These are phyloP conservation scores for Xylaria venustula DNA, from an alignment of 495 filamentous ascomycete genomes.

Conservation along the genomic window DNA sequence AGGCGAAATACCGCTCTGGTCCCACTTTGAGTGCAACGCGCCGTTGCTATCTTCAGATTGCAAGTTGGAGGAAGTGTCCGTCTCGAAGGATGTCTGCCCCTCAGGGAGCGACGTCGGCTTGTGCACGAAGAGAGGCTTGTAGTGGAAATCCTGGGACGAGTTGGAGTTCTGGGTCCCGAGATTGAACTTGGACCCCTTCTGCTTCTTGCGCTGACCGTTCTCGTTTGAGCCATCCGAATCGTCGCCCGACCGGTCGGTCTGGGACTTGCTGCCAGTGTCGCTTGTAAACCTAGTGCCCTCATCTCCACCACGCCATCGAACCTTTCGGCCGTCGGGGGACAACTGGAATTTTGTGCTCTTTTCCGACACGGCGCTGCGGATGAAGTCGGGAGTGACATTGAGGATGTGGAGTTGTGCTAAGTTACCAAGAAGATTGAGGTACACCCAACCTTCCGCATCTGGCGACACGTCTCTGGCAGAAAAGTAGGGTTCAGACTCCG, in stretches of 20 bases:
- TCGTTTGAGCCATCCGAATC: constrained; percentile 40
- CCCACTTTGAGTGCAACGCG: constrained; percentile 37
- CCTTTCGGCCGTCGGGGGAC: constrained; percentile 68
- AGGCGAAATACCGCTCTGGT: constrained; percentile 38
- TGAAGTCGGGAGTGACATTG: constrained; percentile 71
- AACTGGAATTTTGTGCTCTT: constrained; percentile 69
- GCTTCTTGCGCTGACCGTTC: constrained; percentile 35
- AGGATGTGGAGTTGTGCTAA: constrained; percentile 78
- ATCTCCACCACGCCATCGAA: constrained; percentile 69
- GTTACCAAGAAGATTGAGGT: constrained; percentile 76
- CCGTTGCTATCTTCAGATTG: constrained; percentile 39
- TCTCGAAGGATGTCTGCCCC: constrained; percentile 40
- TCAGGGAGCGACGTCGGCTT: constrained; percentile 31
- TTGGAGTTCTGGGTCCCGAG: constrained; percentile 31
- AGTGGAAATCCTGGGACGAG: constrained; percentile 53
- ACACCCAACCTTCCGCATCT: constrained; percentile 68
- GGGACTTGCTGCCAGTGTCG: constrained; percentile 49
- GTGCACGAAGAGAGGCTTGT: constrained; percentile 61
- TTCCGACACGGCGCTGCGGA: constrained; percentile 63
- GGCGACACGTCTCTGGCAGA: constrained; percentile 46
- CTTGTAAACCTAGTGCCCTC: constrained; percentile 60
- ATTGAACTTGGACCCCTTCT: constrained; percentile 41
- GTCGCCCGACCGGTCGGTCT: constrained; percentile 38
- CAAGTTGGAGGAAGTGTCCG: constrained; percentile 37
- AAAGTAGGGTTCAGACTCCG: constrained; percentile 31